Evolutionary conservation across 495 filamentous ascomycete species (phyloP), one percentile per base, ranked within the genome.

Genomic region (Neurospora hispaniola): DNA sequence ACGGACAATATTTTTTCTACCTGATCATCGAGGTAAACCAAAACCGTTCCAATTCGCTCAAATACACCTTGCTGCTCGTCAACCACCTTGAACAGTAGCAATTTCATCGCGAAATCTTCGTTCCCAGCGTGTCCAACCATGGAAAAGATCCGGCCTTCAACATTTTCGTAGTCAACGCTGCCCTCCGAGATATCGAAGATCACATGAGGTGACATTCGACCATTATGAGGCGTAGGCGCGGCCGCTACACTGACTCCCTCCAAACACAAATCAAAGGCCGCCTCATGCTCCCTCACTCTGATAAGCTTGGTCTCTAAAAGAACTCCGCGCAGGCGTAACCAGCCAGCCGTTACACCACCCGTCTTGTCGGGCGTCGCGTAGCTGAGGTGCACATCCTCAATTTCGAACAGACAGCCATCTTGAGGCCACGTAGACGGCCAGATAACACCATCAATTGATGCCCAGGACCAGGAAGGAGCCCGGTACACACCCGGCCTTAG

Each of bases 211-310:
- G 54, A 62, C 12, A 18, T 14, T 16, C 12, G 12, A 62, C 14
- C 27, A 4, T n/a, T n/a, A n/a, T 4, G 0, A 12, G 0, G 0
- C 7, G 0, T 4, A 35, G 4, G 27, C 4, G 5, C 1, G 1
- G 27, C 27, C 11, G 27, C 6, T 0, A 62, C 3, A 1, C 3
- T 16, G 2, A 23, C 54, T 18, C 27, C 54, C 14, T 62, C 54
- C 54, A 62, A 35, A 27, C 16, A 18, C 6, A 62, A 4, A 35
- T 35, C 54, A 35, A 62, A 18, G 54, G 27, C 54, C 54, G 1
- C 1, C 54, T 35, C 27, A 4, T 35, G 27, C 54, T 4, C 27
- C 12, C 1, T 2, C 7, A 27, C 18, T 0, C 35, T 62, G 54
- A 62, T 14, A 18, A 62, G 54, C 27, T 62, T 62, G 5, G 54